A percentile compares a stretch with the other conserved stretches of the same genome.
phyloP scores from a whole-genome alignment of 345 rosid species.

The Dimocarpus longan region DNA sequence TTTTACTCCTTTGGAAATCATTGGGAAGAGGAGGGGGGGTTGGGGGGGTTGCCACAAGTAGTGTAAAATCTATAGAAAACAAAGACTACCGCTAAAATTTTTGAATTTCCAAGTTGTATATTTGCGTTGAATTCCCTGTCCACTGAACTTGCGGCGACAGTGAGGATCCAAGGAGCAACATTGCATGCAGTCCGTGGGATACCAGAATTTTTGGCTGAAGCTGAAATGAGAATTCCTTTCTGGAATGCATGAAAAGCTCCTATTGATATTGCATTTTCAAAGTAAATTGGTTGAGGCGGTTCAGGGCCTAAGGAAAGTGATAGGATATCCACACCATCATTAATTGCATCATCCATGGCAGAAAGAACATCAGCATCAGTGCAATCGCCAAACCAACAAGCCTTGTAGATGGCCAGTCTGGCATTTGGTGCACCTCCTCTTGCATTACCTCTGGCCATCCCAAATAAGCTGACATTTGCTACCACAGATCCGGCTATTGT shows the following conservation, averaged over 20 bases:
- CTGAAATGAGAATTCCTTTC: conserved; percentile 47
- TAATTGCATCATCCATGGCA: conserved; percentile 51
- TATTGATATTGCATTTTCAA: conserved; percentile 31
- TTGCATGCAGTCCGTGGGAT: conserved; percentile 37
- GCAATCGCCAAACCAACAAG: conserved; percentile 47
- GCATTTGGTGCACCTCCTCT: conserved; percentile 53
- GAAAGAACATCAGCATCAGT: conserved; percentile 45
- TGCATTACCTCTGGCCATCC: conserved; percentile 53
- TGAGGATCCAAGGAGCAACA: conserved; percentile 56
- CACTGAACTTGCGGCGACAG: conserved; percentile 50
- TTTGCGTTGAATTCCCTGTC: conserved; percentile 40
- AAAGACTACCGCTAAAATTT: conserved; percentile 30
- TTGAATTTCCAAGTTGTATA: conserved; percentile 37
- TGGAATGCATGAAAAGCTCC: conserved; percentile 54
- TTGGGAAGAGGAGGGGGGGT: background rate
- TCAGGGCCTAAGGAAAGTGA: conserved; percentile 48
- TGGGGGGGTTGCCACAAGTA: background rate
- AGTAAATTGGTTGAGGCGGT: conserved; percentile 43
- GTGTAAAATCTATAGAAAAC: background rate
- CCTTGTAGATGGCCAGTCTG: conserved; percentile 54
- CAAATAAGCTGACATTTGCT: conserved; percentile 41
- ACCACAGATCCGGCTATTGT: conserved; percentile 44
- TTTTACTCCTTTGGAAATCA: background rate
- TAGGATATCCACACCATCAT: conserved; percentile 47
- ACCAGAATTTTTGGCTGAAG: conserved; percentile 48